Conservation (phyloP, 2,329 filamentous ascomycete genomes). For the Aspergillus tanneri region DNA sequence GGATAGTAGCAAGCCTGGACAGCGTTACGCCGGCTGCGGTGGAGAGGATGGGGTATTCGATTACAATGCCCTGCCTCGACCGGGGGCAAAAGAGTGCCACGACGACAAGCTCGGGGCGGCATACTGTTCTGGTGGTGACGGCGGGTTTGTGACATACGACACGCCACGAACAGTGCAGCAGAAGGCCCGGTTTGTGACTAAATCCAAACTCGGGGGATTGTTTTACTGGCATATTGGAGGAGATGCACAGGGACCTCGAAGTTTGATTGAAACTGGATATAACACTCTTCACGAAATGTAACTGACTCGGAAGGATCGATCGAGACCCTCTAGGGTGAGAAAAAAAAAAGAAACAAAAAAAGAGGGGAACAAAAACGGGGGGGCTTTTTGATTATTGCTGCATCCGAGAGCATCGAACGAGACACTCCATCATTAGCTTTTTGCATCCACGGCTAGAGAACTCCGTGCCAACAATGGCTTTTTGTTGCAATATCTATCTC, state of each 20-base stretch:
- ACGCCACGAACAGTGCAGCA: constrained; percentile 71
- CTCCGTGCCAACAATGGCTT: too few species aligned
- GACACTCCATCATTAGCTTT: too few species aligned
- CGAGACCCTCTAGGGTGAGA: neutral
- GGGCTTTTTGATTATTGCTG: too few species aligned
- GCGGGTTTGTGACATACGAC: constrained; percentile 78
- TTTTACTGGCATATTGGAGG: constrained; percentile 81
- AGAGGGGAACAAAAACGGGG: constrained; percentile 2
- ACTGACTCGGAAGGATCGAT: neutral
- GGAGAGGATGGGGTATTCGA: constrained; percentile 72
- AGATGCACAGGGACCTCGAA: constrained; percentile 60
- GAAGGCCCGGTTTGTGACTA: constrained; percentile 72
- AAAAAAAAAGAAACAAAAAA: neutral
- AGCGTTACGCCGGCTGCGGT: constrained; percentile 53
- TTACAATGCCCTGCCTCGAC: constrained; percentile 66
- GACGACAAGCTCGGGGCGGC: constrained; percentile 69
- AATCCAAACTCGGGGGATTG: constrained; percentile 69
- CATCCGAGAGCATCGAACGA: too few species aligned
- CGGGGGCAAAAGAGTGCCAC: constrained; percentile 62
- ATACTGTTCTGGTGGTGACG: constrained; percentile 67
- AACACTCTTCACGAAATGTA: constrained; percentile 52
- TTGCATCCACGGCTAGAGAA: too few species aligned
- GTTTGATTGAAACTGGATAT: constrained; percentile 62
- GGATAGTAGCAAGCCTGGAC: constrained; percentile 62
- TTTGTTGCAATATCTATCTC: too few species aligned